Conservation (phyloP, 1,284 basidiomycete genomes). For the Tilletia caries region DNA sequence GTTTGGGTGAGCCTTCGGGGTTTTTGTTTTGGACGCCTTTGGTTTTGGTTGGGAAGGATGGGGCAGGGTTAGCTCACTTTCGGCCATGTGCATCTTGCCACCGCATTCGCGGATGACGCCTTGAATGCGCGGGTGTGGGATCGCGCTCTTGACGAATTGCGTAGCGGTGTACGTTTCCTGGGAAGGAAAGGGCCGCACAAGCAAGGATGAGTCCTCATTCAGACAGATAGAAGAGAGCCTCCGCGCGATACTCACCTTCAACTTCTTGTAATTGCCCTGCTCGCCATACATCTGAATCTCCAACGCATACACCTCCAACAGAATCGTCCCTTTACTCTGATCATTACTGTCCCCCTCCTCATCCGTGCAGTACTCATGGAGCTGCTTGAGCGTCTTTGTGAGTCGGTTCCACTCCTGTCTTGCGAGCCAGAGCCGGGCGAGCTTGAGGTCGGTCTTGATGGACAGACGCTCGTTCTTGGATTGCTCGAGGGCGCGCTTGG, state of each 20-base stretch:
- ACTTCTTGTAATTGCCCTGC: slow-evolving; percentile 86
- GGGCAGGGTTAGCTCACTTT: slow-evolving; percentile 68
- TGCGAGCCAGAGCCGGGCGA: slow-evolving; percentile 95
- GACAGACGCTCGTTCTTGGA: slow-evolving; percentile 96
- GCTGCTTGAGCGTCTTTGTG: slow-evolving; percentile 57
- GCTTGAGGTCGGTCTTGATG: slow-evolving; percentile 91
- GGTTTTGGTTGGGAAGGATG: too few species aligned
- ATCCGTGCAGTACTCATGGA: slow-evolving; percentile 57
- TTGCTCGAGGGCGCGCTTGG: slow-evolving; percentile 81
- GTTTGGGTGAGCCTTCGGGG: too few species aligned
- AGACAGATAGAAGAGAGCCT: too few species aligned
- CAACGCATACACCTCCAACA: slow-evolving; percentile 95
- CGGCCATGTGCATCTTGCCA: slow-evolving; percentile 99
- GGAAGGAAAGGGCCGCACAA: neutral
- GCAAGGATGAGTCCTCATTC: neutral
- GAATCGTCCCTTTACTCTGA: slow-evolving; percentile 81
- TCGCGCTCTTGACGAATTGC: slow-evolving; percentile 86
- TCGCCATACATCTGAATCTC: slow-evolving; percentile 99
- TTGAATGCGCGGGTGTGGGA: slow-evolving; percentile 97
- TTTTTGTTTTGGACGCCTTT: too few species aligned
- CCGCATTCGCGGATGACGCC: slow-evolving; percentile 98
- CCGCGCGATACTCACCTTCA: slow-evolving; percentile 67
- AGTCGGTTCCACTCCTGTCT: slow-evolving; percentile 84
- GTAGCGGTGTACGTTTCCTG: slow-evolving; percentile 93
- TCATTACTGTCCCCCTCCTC: slow-evolving; percentile 71